Percentiles rank a stretch among this genome's conserved stretches.
Conservation (phyloP, 768 basidiomycete genomes). For the Tricholoma sp. region DNA sequence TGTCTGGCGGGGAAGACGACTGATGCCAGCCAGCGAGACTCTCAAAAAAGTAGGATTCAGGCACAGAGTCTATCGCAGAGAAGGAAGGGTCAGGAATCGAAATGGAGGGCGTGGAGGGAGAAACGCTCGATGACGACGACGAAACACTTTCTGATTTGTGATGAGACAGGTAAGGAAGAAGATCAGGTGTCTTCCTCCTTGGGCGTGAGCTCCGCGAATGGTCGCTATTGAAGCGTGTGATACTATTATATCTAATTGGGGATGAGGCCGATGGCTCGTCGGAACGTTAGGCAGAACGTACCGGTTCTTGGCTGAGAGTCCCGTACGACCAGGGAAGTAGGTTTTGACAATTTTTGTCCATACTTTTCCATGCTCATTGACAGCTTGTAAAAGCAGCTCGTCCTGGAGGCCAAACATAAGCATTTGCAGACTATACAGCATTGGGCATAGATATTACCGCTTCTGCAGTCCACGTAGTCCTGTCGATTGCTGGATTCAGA, state of each 20-base stretch:
- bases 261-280: constrained; percentile 2
- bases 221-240: constrained; percentile 43
- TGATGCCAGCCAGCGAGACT: constrained; percentile 18
- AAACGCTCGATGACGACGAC: constrained; percentile 34
- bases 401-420: constrained; percentile 30
- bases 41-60: constrained; percentile 20
- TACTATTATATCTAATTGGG: constrained; percentile 42
- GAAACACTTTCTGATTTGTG: constrained; percentile 34
- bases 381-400: constrained; percentile 47
- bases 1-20: constrained; percentile 13
- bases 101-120: constrained; percentile 31
- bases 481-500: constrained; percentile 54
- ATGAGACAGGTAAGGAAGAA: constrained; percentile 20
- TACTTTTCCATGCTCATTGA: constrained; percentile 50
- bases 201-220: constrained; percentile 28
- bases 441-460: constrained; percentile 28
- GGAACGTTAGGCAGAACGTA: constrained; percentile 15
- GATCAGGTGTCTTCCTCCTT: constrained; percentile 33
- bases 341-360: constrained; percentile 62
- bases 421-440: constrained; percentile 1
- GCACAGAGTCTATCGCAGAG: constrained; percentile 15
- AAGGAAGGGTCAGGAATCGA: constrained; percentile 20
- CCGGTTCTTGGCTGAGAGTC: constrained; percentile 58
- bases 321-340: constrained; percentile 56
- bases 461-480: constrained; percentile 54